Conservation (phyloP, 768 basidiomycete genomes). For the Trametes gibbosa region DNA sequence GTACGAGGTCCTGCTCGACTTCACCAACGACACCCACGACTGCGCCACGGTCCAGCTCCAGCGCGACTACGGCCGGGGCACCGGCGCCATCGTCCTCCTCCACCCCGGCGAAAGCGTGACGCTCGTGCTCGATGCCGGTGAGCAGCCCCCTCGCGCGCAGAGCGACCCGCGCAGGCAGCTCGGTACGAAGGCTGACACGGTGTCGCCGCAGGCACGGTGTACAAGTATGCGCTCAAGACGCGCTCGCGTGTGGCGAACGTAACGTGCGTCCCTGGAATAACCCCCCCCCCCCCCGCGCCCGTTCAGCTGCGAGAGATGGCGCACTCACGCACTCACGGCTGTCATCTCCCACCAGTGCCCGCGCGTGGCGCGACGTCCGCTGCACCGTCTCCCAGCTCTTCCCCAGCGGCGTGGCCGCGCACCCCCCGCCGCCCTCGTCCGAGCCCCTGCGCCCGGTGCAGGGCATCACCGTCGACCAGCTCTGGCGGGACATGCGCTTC, state of each 20-base stretch:
- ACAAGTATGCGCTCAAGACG: slow-evolving; percentile 67
- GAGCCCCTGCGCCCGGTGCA: slow-evolving; percentile 39
- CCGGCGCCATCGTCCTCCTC: slow-evolving; percentile 53
- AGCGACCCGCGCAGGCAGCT: too few relatives aligned
- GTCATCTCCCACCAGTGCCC: slow-evolving; percentile 41
- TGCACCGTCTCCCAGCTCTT: slow-evolving; percentile 64
- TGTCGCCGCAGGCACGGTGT: slow-evolving; percentile 45
- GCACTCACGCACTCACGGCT: not conserved
- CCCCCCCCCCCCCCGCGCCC: too few relatives aligned
- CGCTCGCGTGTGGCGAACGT: slow-evolving; percentile 65
- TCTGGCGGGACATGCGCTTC: slow-evolving; percentile 67
- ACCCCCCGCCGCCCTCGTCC: slow-evolving; percentile 26
- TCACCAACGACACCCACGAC: slow-evolving; percentile 68
- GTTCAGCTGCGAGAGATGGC: not conserved
- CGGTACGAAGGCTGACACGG: slow-evolving; percentile 8
- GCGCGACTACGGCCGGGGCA: slow-evolving; percentile 58
- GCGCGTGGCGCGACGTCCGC: slow-evolving; percentile 62
- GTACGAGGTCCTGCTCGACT: slow-evolving; percentile 67
- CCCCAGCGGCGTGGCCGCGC: slow-evolving; percentile 36
- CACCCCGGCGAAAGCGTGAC: slow-evolving; percentile 63
- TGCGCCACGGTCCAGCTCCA: slow-evolving; percentile 62
- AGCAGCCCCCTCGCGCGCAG: slow-evolving; percentile 4
- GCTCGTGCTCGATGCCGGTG: slow-evolving; percentile 59
- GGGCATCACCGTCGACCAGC: slow-evolving; percentile 61
- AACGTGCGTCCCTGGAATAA: slow-evolving; percentile 55